Evolutionary conservation across 192 early-diverging fungal species (phyloP).

Genomic region (Entophlyctis luteolus): DNA sequence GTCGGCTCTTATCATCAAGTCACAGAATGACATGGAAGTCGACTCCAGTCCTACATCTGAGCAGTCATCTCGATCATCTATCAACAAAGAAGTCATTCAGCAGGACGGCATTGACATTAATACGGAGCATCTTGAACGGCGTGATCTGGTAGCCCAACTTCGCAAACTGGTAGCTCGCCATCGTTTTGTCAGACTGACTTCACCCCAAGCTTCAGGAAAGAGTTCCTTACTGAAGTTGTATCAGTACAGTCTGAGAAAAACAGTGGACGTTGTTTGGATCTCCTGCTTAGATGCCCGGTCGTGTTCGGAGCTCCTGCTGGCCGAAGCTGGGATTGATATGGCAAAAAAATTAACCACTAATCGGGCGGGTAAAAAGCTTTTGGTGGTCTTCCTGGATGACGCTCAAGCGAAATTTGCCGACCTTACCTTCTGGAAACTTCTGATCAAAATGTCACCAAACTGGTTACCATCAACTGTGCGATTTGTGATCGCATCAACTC

Average conservation of each 20-base stretch:
- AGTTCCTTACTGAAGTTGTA: slow-evolving; percentile 13
- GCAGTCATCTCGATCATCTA: not conserved
- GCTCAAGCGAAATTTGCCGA: slow-evolving; percentile 28
- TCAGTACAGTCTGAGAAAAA: slow-evolving; percentile 10
- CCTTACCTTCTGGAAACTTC: slow-evolving; percentile 6
- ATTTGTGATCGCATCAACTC: slow-evolving; percentile 25
- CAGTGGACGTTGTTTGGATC: not conserved
- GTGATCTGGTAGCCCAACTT: not conserved
- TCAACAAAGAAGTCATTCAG: not conserved
- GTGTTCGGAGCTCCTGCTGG: slow-evolving; percentile 6
- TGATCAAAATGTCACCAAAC: slow-evolving; percentile 17
- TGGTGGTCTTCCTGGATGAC: slow-evolving; percentile 25
- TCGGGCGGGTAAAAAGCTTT: not conserved
- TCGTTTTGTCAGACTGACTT: slow-evolving; percentile 11
- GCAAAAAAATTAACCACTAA: not conserved
- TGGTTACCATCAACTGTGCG: slow-evolving; percentile 24
- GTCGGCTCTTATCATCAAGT: not conserved
- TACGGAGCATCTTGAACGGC: not conserved
- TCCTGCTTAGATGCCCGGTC: not conserved
- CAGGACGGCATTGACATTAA: slow-evolving; percentile 3
- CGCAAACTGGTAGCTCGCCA: not conserved
- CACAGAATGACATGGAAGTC: not conserved
- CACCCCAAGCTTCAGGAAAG: slow-evolving; percentile 11
- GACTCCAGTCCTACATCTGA: not conserved
- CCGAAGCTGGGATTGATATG: slow-evolving; percentile 8